Evolutionary conservation across 1,139 yeast species (phyloP), one percentile per base, ranked within the genome.

Genomic region (Hanseniaspora sp.): DNA sequence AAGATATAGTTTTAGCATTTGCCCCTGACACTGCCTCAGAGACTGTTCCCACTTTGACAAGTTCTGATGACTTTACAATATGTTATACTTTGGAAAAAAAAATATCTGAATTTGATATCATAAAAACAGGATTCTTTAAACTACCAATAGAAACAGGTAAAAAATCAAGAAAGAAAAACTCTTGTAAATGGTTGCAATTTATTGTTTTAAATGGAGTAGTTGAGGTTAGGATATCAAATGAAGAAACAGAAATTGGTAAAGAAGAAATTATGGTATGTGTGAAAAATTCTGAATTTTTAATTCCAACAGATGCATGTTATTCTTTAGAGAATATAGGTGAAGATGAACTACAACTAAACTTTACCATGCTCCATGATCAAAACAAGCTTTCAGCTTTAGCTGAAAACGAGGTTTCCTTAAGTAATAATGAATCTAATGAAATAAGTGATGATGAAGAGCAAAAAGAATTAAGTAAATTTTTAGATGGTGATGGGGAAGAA

Each of bases 291-390:
- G 78, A 92, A 1, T 82, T 88, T 62, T 86, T 84, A 60, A 76
- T 88, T 3, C 96, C 96, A 0, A 76, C 83, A 69, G 83, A 82
- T 5, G 86, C 84, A 63, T 74, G 75, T 49, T 87, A 86, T 65
- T 77, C 84, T 56, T 71, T 84, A 64, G 71, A 73, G 57, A 80
- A 86, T 63, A 72, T 73, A 44, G 85, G 87, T 0, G 70, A 71
- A 52, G 72, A 70, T 12, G 74, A 74, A 34, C 87, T 84, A 0
- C 74, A 76, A 57, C 63, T 88, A 64, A 86, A 85, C 66, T 87
- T 87, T 65, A 90, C 86, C 1, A 95, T 87, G 65, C 76, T 83
- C 3, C 78, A 73, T 53, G 64, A 70, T 7, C 62, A 63, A 18
- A 61, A 57, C 12, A 42, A 46, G n/a, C 8, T 11, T 12, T 5